Evolutionary conservation across 75 land plant genomes (phyloP), one percentile per base, ranked within the genome.

Genomic region (Pinus tabuliformis): DNA sequence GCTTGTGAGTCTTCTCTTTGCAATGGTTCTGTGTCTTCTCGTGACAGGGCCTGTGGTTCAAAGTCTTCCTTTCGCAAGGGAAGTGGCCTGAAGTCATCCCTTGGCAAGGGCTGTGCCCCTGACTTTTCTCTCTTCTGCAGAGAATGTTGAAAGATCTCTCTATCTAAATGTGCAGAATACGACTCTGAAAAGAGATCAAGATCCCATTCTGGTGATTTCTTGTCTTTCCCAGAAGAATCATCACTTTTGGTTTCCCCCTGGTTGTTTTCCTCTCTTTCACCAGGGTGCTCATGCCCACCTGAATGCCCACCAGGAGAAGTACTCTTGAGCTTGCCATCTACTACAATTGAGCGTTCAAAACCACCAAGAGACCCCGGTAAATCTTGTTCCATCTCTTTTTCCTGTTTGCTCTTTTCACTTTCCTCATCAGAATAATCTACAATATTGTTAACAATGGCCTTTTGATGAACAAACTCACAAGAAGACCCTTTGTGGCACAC

Each of bases 161-260:
- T 39, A 20, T 66, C 70, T 36, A 39, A 66, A 66, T 66, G 37
- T 2, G 49, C 70, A 66, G 49, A 66, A 66, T 66, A 66, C 6
- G 70, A 20, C 49, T 66, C 49, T 66, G 70, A 66, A 66, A 33
- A n/a, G 18, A 66, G 37, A 18, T 66, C 70, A 39, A 66, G 20
- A 66, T 66, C 49, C 70, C 70, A 66, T 66, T 66, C 49, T 66
- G n/a, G 70, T 66, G 70, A 66, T 66, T 66, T 66, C 45, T 66
- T 45, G 16, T n/a, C 70, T 37, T 66, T 66, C 18, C 20, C 45
- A 18, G 49, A 66, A 65, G 70, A 37, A 66, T 39, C 49, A 37
- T 65, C 70, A 0, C 37, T 65, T 28, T 65, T 65, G 33, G 37
- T 14, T 36, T 1, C 20, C 39, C 37, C 70, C n/a, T 66, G 70